Evolutionary conservation across 129 eudicot genomes (phyloP).

Genomic region (Erigeron canadensis): DNA sequence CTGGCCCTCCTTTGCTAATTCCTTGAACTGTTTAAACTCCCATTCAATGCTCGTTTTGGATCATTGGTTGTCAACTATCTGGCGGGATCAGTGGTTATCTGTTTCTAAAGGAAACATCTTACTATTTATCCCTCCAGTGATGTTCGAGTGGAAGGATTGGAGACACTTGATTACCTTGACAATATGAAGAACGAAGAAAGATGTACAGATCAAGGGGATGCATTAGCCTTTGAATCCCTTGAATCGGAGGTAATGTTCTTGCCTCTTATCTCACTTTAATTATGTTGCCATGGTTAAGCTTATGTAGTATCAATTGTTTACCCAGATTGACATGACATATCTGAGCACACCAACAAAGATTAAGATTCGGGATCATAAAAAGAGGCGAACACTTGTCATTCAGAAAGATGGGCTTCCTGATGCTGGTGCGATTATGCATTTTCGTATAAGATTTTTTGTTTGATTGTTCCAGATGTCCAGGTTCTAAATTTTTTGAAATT

Average conservation of each 20-base stretch:
- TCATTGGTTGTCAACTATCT: no score
- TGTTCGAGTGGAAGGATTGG: conserved; percentile 83
- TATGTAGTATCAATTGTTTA: conserved; percentile 5
- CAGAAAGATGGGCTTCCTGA: no score
- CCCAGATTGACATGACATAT: conserved; percentile 53
- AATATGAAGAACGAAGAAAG: conserved; percentile 60
- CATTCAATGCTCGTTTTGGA: background rate
- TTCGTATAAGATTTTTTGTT: no score
- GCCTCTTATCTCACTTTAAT: background rate
- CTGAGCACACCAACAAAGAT: no score
- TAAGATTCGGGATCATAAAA: no score
- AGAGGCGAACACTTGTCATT: no score
- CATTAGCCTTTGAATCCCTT: conserved; percentile 35
- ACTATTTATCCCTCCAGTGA: conserved; percentile 48
- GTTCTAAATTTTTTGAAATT: background rate
- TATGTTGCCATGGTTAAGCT: conserved; percentile 1
- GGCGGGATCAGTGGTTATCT: background rate
- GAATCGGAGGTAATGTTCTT: conserved; percentile 63
- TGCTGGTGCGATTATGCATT: no score
- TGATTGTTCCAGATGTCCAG: background rate
- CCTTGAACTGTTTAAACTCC: background rate
- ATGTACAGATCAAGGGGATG: conserved; percentile 78
- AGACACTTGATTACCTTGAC: conserved; percentile 80
- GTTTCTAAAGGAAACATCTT: background rate
- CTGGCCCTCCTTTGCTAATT: background rate